Evolutionary conservation across 176 grass and related monocot species (phyloP), one percentile per base, ranked within the genome.

Genomic region (Cenchrus americanus): DNA sequence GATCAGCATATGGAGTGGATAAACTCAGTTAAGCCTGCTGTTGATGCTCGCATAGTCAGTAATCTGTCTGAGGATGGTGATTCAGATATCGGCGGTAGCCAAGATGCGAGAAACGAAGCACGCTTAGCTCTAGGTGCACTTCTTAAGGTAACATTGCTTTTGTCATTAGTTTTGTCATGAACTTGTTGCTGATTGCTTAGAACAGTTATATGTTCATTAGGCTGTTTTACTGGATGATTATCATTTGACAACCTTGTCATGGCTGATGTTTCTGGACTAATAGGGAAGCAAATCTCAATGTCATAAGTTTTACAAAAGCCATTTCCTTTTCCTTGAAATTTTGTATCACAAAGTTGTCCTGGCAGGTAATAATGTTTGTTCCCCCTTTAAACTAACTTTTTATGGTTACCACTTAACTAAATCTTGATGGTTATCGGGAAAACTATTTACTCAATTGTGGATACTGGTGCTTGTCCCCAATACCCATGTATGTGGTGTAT

Each of bases 1-100:
- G 85, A 91, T 69, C 87, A 92, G 52, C 93, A 99, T 88, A 92
- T 89, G 64, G 89, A 89, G 71, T 99, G 97, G 97, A 92, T 99
- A 60, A 95, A 88, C 44, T 94, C 88, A 5, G 84, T 61, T 60
- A 94, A 94, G 37, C 67, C 91, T 82, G 32, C 86, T 65, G 75
- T 99, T 80, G 87, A 96, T 94, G 64, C 93, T 69, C 69, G 71
- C 66, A 94, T 99, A 77, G 72, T 82, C 50, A 77, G 71, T 83
- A 86, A 61, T 92, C 69, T 92, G 71, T 92, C 81, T 69, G 60
- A 53, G 24, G 86, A 91, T 71, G 64, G 63, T 81, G 78, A 57
- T 67, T 89, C 19, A 14, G 71, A 63, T 90, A 82, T 85, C 63
- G 81, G 84, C 63, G 77, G 19, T 47, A 87, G 73, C 64, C 91